Evolutionary conservation across 2,329 filamentous ascomycete species (phyloP).

Genomic region (Paracoccidioides lutzii): DNA sequence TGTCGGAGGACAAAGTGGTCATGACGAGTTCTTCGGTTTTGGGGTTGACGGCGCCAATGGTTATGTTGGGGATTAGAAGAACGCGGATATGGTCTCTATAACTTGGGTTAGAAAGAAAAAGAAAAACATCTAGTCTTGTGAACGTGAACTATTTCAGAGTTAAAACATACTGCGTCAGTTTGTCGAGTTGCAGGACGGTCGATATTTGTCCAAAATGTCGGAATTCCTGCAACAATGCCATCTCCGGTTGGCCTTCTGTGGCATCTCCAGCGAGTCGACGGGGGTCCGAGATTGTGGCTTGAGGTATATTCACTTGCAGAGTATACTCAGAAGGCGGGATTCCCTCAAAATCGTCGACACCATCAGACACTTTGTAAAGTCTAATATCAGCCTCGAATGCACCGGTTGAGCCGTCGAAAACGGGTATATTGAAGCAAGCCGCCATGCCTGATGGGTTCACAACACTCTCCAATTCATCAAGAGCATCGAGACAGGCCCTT

Average conservation of each 20-base stretch:
- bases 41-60: conserved; percentile 13
- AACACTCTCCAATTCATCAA: conserved; percentile 41
- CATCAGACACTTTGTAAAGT: conserved; percentile 54
- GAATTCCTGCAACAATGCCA: conserved; percentile 20
- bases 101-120: background rate
- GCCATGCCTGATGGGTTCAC: conserved; percentile 65
- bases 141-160: background rate
- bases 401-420: conserved; percentile 50
- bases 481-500: conserved; percentile 45
- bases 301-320: conserved; percentile 16
- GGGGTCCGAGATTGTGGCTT: conserved; percentile 14
- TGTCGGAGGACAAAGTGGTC: conserved; percentile 22
- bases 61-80: conserved; percentile 24
- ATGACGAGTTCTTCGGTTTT: conserved; percentile 8
- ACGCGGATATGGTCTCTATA: conserved; percentile 17
- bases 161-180: conserved; percentile 18
- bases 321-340: conserved; percentile 22
- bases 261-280: conserved; percentile 7
- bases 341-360: conserved; percentile 37
- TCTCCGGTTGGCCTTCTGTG: conserved; percentile 4
- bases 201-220: conserved; percentile 22
- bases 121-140: background rate
- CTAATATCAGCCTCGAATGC: conserved; percentile 66
- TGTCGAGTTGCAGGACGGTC: conserved; percentile 15
- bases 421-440: conserved; percentile 70